These are phyloP conservation scores for Epichloe glyceriae DNA, from an alignment of 2,329 filamentous ascomycete species.

Conservation along the genomic window DNA sequence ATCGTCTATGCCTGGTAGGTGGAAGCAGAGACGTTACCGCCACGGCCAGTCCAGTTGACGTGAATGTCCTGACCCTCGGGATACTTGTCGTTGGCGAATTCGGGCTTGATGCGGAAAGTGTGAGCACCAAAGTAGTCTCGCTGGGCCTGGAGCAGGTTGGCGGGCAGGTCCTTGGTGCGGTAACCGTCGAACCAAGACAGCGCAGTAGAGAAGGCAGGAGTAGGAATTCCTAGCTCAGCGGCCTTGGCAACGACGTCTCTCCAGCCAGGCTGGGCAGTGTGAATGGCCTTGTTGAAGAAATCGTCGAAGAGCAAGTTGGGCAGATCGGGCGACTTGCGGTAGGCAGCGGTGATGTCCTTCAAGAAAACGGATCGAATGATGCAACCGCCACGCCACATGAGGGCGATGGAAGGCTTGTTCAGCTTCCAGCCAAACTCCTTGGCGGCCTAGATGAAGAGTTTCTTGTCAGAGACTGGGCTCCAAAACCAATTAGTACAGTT, in stretches of 20 bases:
- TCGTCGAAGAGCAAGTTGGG: constrained; percentile 98
- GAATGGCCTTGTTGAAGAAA: constrained; percentile 99
- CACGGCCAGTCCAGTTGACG: constrained; percentile 99
- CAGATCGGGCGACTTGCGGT: constrained; percentile 85
- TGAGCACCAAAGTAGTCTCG: constrained; percentile 98
- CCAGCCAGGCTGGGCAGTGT: constrained; percentile 90
- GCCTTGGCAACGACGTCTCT: constrained; percentile 83
- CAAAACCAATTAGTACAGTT: background rate
- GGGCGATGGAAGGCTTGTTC: constrained; percentile 98
- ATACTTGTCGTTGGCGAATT: constrained; percentile 65
- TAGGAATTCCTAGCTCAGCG: constrained; percentile 88
- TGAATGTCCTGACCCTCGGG: constrained; percentile 79
- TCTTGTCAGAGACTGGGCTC: background rate
- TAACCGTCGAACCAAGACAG: constrained; percentile 98
- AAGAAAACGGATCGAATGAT: constrained; percentile 99
- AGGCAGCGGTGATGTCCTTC: constrained; percentile 97
- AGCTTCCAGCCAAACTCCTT: constrained; percentile 97
- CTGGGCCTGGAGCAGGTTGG: constrained; percentile 97
- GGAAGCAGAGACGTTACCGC: constrained; percentile 91
- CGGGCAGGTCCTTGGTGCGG: constrained; percentile 90
- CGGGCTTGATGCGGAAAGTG: constrained; percentile 81
- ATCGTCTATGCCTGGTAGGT: constrained; percentile 81
- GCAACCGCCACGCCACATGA: constrained; percentile 99
- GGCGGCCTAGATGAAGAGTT: constrained; percentile 52
- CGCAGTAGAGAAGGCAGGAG: constrained; percentile 90